Base-by-base conservation (phyloP, 495 filamentous ascomycete species). In the Penicillium lividum region DNA sequence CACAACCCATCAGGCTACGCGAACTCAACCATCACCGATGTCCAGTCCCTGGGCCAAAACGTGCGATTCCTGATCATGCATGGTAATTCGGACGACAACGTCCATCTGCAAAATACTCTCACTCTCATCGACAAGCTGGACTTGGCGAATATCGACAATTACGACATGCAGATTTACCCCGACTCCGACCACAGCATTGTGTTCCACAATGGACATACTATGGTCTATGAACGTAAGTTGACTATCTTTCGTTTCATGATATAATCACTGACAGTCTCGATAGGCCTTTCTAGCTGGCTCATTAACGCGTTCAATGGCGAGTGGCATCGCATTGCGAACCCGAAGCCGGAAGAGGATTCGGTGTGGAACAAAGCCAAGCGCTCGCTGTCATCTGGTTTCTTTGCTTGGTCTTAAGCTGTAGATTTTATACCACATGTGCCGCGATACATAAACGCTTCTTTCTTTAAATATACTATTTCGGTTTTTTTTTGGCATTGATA, bases 261-360 rank as follows among this genome's bases (percentile, higher is more conserved):
- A 40, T 40, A 40, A 53, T 73, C 74, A 68, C 79, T 54, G 33
- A 22, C 22, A 22, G 27, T 22, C 47, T 18, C 51, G 18, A 31
- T 58, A 97, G 93, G 91, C 71, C 77, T 98, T 16, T 86, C 81
- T 57, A 95, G 88, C 72, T 98, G 94, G 93, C 84, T 98, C 53
- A 81, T 96, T 69, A 96, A 97, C 68, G 94, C 95, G 0, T 98
- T 98, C 72, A 98, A 97, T 62, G 95, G 93, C 27, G 93, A 97
- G 69, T 98, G 93, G 90, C 70, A 92, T 50, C 85, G 85, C 60
- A 85, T 89, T n/a, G 77, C 81, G 5, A 74, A 86, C 43, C 83
- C 92, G 6, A 82, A 84, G 61, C 91, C 92, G 0, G 63, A 70
- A 31, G 67, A 68, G 25, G 56, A 59, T 30, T 70, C 70, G 13